Evolutionary conservation across 202 grass and related monocot genomes (phyloP), one percentile per base, ranked within the genome.

Genomic region (Cymbopogon flexuosus): DNA sequence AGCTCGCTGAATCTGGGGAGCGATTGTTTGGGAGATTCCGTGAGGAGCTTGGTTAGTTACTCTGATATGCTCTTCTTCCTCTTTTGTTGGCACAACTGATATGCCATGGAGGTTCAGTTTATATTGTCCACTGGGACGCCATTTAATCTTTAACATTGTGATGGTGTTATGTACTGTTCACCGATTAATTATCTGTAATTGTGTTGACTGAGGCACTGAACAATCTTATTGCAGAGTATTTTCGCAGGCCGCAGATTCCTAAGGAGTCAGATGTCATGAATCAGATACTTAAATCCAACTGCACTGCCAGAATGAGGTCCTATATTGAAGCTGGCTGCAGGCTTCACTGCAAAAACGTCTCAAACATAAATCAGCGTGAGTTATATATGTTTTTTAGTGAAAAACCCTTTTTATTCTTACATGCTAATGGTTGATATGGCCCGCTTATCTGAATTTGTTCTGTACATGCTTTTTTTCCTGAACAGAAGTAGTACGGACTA

Each of bases 301-400:
- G 54, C 81, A 94, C 89, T 31, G 29, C 27, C 74, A 89, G 89
- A 77, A 87, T 91, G 89, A 83, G 64, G 52, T 84, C 81, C n/a
- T 94, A 94, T 72, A 59, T 94, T 72, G 79, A 91, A 76, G 74
- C 75, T 79, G 81, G 92, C 29, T 87, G 87, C 36, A 81, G 43
- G 22, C 68, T 76, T 70, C 85, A 63, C 58, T 31, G 47, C 58
- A 68, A 52, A 52, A 67, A 70, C 57, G 76, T 89, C 68, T 76
- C 84, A 24, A 94, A 94, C 80, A 88, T 94, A 87, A 91, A 65
- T 64, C 84, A 89, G 42, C 24, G 92, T 94, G 86, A 81, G 92
- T 89, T 72, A 72, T 85, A 76, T 19, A 73, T 1, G 9, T 33
- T 78, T 57, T 51, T n/a, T n/a, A 15, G 14, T 78, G 34, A 49